These are phyloP conservation scores for Talaromyces sp. DNA, from an alignment of 2,329 filamentous ascomycete genomes.

Conservation along the genomic window DNA sequence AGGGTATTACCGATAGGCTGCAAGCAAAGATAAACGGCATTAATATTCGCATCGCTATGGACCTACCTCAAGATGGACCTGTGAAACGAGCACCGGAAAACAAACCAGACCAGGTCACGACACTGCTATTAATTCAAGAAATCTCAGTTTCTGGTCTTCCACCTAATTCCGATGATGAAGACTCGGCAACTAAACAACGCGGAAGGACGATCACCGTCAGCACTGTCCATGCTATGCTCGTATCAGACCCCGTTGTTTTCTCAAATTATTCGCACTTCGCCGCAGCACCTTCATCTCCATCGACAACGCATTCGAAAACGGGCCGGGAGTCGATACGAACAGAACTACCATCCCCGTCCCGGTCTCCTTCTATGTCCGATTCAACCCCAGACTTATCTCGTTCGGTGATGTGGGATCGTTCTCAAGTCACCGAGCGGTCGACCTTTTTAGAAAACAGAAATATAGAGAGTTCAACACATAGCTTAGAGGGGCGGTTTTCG, in stretches of 20 bases:
- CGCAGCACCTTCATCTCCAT: conserved; percentile 26
- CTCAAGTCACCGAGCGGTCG: conserved; percentile 10
- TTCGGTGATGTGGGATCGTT: conserved; percentile 33
- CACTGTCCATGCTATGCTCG: conserved; percentile 40
- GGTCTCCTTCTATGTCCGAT: conserved; percentile 18
- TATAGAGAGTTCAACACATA: conserved; percentile 29
- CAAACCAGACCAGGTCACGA: conserved; percentile 32
- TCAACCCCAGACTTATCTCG: conserved; percentile 28
- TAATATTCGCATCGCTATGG: conserved; percentile 47
- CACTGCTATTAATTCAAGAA: conserved; percentile 29
- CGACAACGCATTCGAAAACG: conserved; percentile 28
- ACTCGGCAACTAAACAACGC: neutral
- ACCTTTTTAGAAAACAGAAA: conserved; percentile 4
- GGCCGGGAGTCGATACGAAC: conserved; percentile 20
- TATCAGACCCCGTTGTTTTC: conserved; percentile 47
- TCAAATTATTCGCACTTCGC: conserved; percentile 38
- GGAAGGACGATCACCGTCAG: conserved; percentile 39
- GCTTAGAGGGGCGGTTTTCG: conserved; percentile 36
- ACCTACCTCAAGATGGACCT: conserved; percentile 35
- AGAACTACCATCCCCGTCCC: conserved; percentile 21
- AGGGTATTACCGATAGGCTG: conserved; percentile 54
- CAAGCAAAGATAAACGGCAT: conserved; percentile 51
- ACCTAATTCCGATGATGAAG: conserved; percentile 3
- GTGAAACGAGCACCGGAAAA: conserved; percentile 29
- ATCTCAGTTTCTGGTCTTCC: conserved; percentile 29